phyloP scores from a whole-genome alignment of 202 grass and related monocot genomes.

The Eragrostis tef region DNA sequence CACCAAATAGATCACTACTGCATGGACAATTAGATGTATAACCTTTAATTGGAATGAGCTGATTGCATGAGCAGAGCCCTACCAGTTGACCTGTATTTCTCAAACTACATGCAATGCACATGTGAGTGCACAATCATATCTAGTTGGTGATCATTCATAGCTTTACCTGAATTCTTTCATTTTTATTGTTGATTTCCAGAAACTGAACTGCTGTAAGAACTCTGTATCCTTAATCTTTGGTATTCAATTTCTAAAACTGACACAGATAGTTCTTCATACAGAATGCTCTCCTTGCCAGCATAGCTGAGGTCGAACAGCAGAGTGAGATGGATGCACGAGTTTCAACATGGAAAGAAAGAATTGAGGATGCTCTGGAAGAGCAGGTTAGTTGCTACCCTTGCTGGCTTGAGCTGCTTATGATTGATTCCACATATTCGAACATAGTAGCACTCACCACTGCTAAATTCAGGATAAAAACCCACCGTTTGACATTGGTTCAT shows the following conservation, averaged over 20 bases:
- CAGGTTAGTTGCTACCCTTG: slow-evolving; percentile 57
- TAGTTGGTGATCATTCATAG: slow-evolving; percentile 18
- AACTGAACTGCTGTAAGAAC: neutral
- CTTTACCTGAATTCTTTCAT: slow-evolving; percentile 1
- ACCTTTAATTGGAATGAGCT: neutral
- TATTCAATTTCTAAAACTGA: slow-evolving; percentile 37
- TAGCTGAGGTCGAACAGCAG: slow-evolving; percentile 81
- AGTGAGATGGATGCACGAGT: slow-evolving; percentile 88
- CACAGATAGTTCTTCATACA: slow-evolving; percentile 40
- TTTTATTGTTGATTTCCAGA: slow-evolving; percentile 14
- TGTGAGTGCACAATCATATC: too few species aligned
- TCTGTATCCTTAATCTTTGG: neutral
- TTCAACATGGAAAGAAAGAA: slow-evolving; percentile 93
- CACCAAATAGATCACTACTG: neutral
- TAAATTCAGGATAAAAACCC: slow-evolving; percentile 70
- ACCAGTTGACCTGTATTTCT: neutral
- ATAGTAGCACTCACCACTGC: slow-evolving; percentile 18
- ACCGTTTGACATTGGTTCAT: slow-evolving; percentile 93
- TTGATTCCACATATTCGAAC: slow-evolving; percentile 2
- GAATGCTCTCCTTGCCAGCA: slow-evolving; percentile 82
- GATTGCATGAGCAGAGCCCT: neutral
- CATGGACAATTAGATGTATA: neutral
- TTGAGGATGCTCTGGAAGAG: slow-evolving; percentile 84
- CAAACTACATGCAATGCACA: neutral
- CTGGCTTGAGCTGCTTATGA: slow-evolving; percentile 12